A percentile compares a stretch with the other conserved stretches of the same genome.
Evolutionary conservation across 495 filamentous ascomycete genomes (phyloP).

Genomic region (Penicillium cataractarum): DNA sequence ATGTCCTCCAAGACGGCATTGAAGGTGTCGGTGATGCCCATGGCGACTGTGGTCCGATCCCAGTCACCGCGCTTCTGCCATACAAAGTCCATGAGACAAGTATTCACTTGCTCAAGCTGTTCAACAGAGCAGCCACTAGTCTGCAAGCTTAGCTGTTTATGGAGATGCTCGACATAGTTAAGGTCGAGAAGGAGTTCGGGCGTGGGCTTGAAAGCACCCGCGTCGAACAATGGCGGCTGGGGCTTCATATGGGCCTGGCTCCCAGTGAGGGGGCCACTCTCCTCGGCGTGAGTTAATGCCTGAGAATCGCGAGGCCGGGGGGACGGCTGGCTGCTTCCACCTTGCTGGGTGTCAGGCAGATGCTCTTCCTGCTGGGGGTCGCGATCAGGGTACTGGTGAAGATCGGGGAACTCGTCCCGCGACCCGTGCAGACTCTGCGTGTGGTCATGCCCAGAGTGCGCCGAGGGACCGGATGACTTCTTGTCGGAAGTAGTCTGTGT

Average conservation of each 20-base stretch:
- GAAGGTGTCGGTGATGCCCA: conserved; percentile 65
- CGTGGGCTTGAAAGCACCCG: conserved; percentile 33
- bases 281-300: conserved; percentile 23
- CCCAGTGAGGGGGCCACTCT: conserved; percentile 35
- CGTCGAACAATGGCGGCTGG: conserved; percentile 53
- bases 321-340: conserved; percentile 46
- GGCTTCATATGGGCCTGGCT: conserved; percentile 47
- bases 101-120: conserved; percentile 91
- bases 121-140: conserved; percentile 85
- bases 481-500: conserved; percentile 77
- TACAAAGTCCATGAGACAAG: conserved; percentile 85
- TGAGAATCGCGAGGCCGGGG: conserved; percentile 29
- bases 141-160: conserved; percentile 59
- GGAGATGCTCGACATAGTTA: conserved; percentile 55
- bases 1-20: conserved; percentile 84
- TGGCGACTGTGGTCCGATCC: conserved; percentile 74
- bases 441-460: conserved; percentile 50
- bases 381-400: conserved; percentile 46
- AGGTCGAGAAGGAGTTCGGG: conserved; percentile 61
- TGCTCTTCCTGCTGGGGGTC: conserved; percentile 50
- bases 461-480: conserved; percentile 60
- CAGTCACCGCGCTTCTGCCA: conserved; percentile 79
- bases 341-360: conserved; percentile 50
- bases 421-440: conserved; percentile 57
- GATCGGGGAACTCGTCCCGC: conserved; percentile 23